Base-by-base conservation (phyloP, 345 rosid species). In the Pistacia atlantica region DNA sequence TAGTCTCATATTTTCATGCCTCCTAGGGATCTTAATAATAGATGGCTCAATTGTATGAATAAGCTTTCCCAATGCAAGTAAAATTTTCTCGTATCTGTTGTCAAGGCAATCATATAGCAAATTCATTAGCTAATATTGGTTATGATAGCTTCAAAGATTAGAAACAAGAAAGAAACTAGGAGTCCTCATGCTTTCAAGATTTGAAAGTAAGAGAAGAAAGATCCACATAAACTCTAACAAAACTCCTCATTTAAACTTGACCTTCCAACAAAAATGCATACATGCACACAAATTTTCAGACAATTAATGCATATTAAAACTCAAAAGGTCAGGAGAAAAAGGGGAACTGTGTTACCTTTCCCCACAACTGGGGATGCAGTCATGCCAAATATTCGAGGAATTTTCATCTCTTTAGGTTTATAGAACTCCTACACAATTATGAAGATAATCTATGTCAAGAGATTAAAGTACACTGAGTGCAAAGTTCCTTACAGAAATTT, bases 311-410 rank as follows among this genome's bases (percentile, higher is more conserved):
- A 46, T 58, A 48, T 28, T 70, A 74, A 60, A 59, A 74, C 63
- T 31, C 46, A 11, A 57, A 16, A 13, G 69, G 18, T 42, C 46
- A 17, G 54, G 16, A 35, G 54, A 62, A 82, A 73, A 17, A 67
- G 61, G 17, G 74, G 66, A 11, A 8, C 61, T 42, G 42, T 8
- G 70, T 81, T 83, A 95, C 99, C 99, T 95, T 91, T 89, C 71
- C 99, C 98, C 65, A 93, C 91, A 60, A 95, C 83, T 28, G 98
- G 99, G 79, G 99, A 95, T 59, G 99, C 98, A 17, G 99, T 95
- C 99, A 95, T 93, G 83, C 99, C 99, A 85, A 95, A 95, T 84
- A 95, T 84, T 35, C 90, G 97, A 57, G 99, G 99, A 73, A 73
- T 75, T 82, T 84, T 90, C 69, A 73, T 75, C 54, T 73, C 77